A percentile compares a stretch with the other conserved stretches of the same genome.
phyloP scores from a whole-genome alignment of 805 yeast genomes.

The Barnettozyma wickerhamii region DNA sequence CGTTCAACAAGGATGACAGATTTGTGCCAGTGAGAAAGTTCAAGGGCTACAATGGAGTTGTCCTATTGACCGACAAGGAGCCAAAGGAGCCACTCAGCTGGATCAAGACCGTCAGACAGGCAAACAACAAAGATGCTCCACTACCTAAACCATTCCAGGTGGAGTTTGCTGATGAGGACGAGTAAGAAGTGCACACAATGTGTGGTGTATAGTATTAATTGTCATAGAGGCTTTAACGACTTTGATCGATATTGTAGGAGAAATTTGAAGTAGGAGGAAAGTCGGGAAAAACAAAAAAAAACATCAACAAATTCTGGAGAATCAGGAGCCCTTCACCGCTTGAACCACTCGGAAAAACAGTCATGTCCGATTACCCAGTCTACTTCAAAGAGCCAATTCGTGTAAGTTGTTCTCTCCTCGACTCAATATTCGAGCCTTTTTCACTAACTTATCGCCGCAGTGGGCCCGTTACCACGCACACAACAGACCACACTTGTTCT shows the following conservation, averaged over 20 bases:
- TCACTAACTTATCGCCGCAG: constrained; percentile 27
- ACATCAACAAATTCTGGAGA: neutral
- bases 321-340: neutral
- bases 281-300: neutral
- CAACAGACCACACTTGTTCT: constrained; percentile 70
- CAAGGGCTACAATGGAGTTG: constrained; percentile 64
- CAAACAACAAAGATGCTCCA: constrained; percentile 69
- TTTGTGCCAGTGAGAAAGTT: constrained; percentile 80
- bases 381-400: constrained; percentile 60
- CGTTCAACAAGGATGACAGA: constrained; percentile 70
- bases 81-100: constrained; percentile 58
- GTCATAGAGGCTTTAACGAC: too few relatives aligned
- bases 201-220: constrained; percentile 1
- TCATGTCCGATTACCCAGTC: constrained; percentile 36
- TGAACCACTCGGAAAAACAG: neutral
- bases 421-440: too few relatives aligned
- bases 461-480: constrained; percentile 75
- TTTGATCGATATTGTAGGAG: too few relatives aligned
- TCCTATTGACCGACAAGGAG: constrained; percentile 60
- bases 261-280: too few relatives aligned
- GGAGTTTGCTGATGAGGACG: constrained; percentile 16
- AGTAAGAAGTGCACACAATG: too few relatives aligned
- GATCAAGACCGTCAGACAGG: constrained; percentile 82
- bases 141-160: constrained; percentile 67
- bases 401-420: constrained; percentile 39